A percentile compares a stretch with the other conserved stretches of the same genome.
Evolutionary conservation across 2,329 filamentous ascomycete genomes (phyloP).

Genomic region (Pseudocercospora vitis): DNA sequence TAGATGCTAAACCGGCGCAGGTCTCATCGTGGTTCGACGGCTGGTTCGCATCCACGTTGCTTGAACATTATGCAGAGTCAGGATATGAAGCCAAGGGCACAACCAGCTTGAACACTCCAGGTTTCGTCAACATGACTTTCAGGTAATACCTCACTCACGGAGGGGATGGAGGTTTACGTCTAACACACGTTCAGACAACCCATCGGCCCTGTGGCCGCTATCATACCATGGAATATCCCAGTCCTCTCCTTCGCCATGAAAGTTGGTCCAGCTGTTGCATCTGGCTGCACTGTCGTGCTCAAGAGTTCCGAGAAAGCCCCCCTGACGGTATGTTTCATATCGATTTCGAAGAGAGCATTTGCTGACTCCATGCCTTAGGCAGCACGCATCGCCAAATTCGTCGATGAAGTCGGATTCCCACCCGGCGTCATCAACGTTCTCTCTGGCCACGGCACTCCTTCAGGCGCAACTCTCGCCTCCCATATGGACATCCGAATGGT

Average conservation of each 20-base stretch:
- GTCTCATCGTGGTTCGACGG: constrained; percentile 42
- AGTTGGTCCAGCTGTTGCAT: constrained; percentile 63
- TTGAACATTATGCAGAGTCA: constrained; percentile 48
- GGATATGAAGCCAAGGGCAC: constrained; percentile 46
- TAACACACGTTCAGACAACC: constrained; percentile 24
- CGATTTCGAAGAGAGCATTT: too few relatives aligned
- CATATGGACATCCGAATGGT: constrained; percentile 72
- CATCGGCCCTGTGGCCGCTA: constrained; percentile 47
- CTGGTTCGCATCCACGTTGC: constrained; percentile 38
- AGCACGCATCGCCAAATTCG: constrained; percentile 26
- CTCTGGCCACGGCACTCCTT: constrained; percentile 57
- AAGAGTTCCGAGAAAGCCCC: constrained; percentile 40
- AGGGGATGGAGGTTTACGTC: neutral
- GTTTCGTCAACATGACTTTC: constrained; percentile 45
- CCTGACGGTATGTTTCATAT: constrained; percentile 15
- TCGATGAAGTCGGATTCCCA: constrained; percentile 68
- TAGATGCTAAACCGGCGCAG: constrained; percentile 12
- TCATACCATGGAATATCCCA: constrained; percentile 83
- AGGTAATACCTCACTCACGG: neutral
- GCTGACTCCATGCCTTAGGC: constrained; percentile 11
- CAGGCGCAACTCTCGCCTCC: constrained; percentile 65
- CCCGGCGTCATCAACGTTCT: constrained; percentile 74
- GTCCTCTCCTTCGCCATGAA: constrained; percentile 76
- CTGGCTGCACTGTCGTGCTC: constrained; percentile 55
- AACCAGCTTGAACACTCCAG: constrained; percentile 51